phyloP scores from a whole-genome alignment of 768 basidiomycete species.

The Boletus rex-veris region DNA sequence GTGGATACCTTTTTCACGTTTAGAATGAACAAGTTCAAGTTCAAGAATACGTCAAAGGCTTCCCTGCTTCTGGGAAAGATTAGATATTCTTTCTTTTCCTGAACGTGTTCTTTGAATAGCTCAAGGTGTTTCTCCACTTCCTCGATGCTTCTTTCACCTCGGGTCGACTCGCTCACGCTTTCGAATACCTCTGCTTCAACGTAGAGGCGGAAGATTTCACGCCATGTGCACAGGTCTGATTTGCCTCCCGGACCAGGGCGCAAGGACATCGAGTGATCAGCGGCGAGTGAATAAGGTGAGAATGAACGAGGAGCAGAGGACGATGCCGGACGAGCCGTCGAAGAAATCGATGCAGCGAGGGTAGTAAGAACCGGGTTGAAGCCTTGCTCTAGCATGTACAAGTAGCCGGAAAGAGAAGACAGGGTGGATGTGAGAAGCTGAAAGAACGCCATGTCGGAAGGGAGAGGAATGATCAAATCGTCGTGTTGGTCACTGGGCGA shows the following conservation, averaged over 20 bases:
- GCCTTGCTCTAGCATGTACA: constrained; percentile 46
- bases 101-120: constrained; percentile 58
- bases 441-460: constrained; percentile 81
- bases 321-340: constrained; percentile 32
- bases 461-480: constrained; percentile 74
- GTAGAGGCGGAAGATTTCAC: constrained; percentile 87
- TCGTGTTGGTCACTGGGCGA: constrained; percentile 10
- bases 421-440: constrained; percentile 61
- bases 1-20: constrained; percentile 71
- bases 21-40: constrained; percentile 74
- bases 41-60: constrained; percentile 67
- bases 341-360: constrained; percentile 41
- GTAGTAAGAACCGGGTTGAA: constrained; percentile 47
- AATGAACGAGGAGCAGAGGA: constrained; percentile 30
- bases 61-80: constrained; percentile 52
- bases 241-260: constrained; percentile 36
- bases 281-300: constrained; percentile 30
- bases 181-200: constrained; percentile 86
- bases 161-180: constrained; percentile 53
- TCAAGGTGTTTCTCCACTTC: constrained; percentile 66
- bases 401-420: constrained; percentile 50
- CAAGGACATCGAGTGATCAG: constrained; percentile 29
- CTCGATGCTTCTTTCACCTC: constrained; percentile 67
- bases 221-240: constrained; percentile 80
- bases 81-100: constrained; percentile 48